phyloP scores from a whole-genome alignment of 371 early-diverging fungal species.

The Rhizopus arrhizus region DNA sequence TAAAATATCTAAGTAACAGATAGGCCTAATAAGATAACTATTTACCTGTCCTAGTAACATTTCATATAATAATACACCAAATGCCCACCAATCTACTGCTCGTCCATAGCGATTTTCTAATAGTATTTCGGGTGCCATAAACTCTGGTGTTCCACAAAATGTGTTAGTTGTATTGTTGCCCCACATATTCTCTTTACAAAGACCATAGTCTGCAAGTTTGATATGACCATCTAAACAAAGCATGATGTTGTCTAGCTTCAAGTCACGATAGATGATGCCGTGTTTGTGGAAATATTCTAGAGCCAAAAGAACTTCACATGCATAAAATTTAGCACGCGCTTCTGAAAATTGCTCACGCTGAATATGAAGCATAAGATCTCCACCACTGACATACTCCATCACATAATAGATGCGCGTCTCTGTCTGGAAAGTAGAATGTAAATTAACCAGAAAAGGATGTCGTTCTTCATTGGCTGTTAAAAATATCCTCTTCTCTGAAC shows the following conservation, averaged over 20 bases:
- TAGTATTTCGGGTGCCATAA: constrained; percentile 99
- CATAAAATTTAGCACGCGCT: constrained; percentile 93
- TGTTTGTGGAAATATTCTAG: constrained; percentile 95
- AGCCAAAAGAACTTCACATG: constrained; percentile 94
- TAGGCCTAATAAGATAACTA: background rate
- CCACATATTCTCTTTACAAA: constrained; percentile 95
- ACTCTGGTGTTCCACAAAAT: constrained; percentile 99
- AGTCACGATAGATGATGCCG: constrained; percentile 96
- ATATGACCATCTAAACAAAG: constrained; percentile 93
- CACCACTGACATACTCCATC: constrained; percentile 99
- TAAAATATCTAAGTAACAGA: background rate
- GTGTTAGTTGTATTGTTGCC: constrained; percentile 83
- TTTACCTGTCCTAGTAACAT: constrained; percentile 84
- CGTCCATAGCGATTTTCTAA: constrained; percentile 89
- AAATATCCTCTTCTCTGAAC: constrained; percentile 93
- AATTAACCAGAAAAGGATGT: constrained; percentile 95
- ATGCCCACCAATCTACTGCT: constrained; percentile 99
- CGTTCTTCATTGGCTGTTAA: constrained; percentile 82
- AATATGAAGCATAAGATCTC: constrained; percentile 98
- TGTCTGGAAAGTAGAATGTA: constrained; percentile 96
- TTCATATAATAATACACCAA: constrained; percentile 98
- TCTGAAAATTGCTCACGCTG: constrained; percentile 87
- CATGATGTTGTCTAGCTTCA: constrained; percentile 98
- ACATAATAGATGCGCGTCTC: constrained; percentile 94
- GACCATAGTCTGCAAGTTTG: constrained; percentile 98